Percentiles rank a stretch among this genome's conserved stretches.
phyloP scores from a whole-genome alignment of 495 filamentous ascomycete genomes.

The Trichoderma orchidacearum region DNA sequence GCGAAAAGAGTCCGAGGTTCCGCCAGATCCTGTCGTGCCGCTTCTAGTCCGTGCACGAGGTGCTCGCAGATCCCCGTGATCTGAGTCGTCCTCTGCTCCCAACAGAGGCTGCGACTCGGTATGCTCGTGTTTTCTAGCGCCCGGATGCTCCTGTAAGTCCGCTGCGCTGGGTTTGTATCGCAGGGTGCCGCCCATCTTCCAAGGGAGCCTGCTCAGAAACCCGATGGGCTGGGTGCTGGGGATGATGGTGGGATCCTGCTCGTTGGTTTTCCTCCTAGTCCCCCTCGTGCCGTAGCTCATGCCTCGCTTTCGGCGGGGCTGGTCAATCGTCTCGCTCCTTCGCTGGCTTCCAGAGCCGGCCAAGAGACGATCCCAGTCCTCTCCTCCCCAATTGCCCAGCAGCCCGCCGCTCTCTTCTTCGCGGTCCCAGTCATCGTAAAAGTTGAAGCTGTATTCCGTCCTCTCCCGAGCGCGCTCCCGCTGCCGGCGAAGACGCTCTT shows the following conservation, averaged over 20 bases:
- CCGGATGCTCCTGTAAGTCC: slow-evolving; percentile 80
- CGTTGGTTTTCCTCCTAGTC: slow-evolving; percentile 50
- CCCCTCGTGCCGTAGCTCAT: slow-evolving; percentile 83
- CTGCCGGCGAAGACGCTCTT: slow-evolving; percentile 58
- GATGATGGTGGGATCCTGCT: slow-evolving; percentile 80
- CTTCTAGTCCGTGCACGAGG: slow-evolving; percentile 48
- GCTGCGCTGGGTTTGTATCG: slow-evolving; percentile 86
- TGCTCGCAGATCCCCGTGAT: slow-evolving; percentile 26
- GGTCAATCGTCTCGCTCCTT: slow-evolving; percentile 35
- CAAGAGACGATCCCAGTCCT: slow-evolving; percentile 78
- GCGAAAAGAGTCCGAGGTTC: slow-evolving; percentile 76
- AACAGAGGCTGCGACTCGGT: slow-evolving; percentile 65
- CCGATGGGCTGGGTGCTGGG: slow-evolving; percentile 76
- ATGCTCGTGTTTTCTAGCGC: slow-evolving; percentile 21
- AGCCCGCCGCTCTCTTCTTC: slow-evolving; percentile 40
- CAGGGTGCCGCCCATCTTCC: slow-evolving; percentile 68
- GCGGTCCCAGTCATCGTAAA: slow-evolving; percentile 97
- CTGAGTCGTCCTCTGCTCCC: slow-evolving; percentile 37
- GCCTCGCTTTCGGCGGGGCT: slow-evolving; percentile 58
- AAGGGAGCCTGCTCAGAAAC: slow-evolving; percentile 73
- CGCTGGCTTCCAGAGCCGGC: slow-evolving; percentile 53
- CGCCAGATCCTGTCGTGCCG: slow-evolving; percentile 65
- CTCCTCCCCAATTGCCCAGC: slow-evolving; percentile 44
- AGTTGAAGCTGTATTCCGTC: slow-evolving; percentile 82
- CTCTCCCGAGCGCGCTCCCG: slow-evolving; percentile 38